phyloP scores from a whole-genome alignment of 192 early-diverging fungal genomes.

The Podila epicladia region DNA sequence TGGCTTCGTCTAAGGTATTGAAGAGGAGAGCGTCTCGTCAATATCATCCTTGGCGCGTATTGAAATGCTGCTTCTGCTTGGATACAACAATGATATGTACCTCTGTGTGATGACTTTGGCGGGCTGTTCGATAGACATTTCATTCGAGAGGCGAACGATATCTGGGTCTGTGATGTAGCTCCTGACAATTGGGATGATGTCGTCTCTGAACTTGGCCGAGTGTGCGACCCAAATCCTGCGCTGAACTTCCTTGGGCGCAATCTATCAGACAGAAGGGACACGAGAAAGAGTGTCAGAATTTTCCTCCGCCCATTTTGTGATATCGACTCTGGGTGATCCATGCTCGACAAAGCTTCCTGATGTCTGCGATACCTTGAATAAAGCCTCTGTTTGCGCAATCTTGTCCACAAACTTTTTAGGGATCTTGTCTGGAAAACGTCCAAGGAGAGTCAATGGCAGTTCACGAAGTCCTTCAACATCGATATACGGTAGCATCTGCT shows the following conservation, averaged over 20 bases:
- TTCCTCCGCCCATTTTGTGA: background rate
- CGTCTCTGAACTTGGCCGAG: slow-evolving; percentile 39
- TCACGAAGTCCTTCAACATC: slow-evolving; percentile 57
- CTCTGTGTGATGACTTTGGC: slow-evolving; percentile 43
- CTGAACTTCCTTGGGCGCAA: slow-evolving; percentile 42
- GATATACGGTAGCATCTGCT: slow-evolving; percentile 59
- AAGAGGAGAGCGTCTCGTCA: background rate
- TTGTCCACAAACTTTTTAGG: slow-evolving; percentile 52
- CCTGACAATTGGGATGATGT: slow-evolving; percentile 41
- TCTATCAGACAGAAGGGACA: slow-evolving; percentile 2
- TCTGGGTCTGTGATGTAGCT: slow-evolving; percentile 41
- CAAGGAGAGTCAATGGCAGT: slow-evolving; percentile 60
- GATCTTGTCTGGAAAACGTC: slow-evolving; percentile 55
- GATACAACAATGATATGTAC: background rate
- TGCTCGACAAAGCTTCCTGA: background rate
- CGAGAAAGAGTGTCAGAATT: background rate
- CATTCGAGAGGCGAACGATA: slow-evolving; percentile 36
- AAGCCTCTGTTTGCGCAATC: slow-evolving; percentile 50
- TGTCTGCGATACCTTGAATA: slow-evolving; percentile 52
- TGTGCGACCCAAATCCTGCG: slow-evolving; percentile 47
- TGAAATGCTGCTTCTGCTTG: too few relatives aligned
- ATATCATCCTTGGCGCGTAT: background rate
- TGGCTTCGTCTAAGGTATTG: slow-evolving; percentile 37
- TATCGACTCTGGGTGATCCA: background rate
- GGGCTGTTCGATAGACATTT: slow-evolving; percentile 40